A percentile compares a stretch with the other conserved stretches of the same genome.
Evolutionary conservation across 805 yeast species (phyloP).

Genomic region (Brettanomyces sp.): DNA sequence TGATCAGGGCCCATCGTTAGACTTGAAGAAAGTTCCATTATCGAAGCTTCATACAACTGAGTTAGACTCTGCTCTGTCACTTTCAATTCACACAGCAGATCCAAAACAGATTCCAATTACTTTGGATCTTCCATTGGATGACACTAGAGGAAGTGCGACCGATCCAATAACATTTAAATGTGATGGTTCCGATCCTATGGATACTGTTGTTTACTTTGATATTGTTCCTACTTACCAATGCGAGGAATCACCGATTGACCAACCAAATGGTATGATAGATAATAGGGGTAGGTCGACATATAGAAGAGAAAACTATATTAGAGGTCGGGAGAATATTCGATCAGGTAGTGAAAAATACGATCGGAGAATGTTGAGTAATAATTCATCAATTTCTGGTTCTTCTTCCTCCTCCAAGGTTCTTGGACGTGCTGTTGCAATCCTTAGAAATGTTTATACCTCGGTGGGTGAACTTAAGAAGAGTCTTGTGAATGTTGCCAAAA

Average conservation of each 20-base stretch:
- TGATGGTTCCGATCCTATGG: slow-evolving; percentile 33
- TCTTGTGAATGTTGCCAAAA: slow-evolving; percentile 51
- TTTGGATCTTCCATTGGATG: slow-evolving; percentile 77
- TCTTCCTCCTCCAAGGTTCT: slow-evolving; percentile 30
- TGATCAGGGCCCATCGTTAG: slow-evolving; percentile 46
- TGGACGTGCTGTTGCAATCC: slow-evolving; percentile 78
- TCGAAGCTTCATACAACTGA: slow-evolving; percentile 73
- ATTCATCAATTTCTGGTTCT: neutral
- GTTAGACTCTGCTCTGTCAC: slow-evolving; percentile 77
- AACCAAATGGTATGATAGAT: slow-evolving; percentile 1
- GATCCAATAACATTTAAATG: slow-evolving; percentile 72
- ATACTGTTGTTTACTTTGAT: slow-evolving; percentile 65
- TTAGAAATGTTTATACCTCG: slow-evolving; percentile 50
- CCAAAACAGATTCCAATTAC: slow-evolving; percentile 46
- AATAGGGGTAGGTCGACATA: too few species aligned
- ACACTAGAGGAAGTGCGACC: slow-evolving; percentile 55
- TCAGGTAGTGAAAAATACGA: neutral
- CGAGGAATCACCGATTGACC: slow-evolving; percentile 9
- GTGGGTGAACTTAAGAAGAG: slow-evolving; percentile 65
- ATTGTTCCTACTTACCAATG: slow-evolving; percentile 77
- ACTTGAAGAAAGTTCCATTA: slow-evolving; percentile 64
- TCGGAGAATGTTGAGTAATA: too few species aligned
- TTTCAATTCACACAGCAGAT: slow-evolving; percentile 41
- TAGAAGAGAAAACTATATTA: too few species aligned
- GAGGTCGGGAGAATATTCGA: slow-evolving; percentile 1